Evolutionary conservation across 352 stramenopile genomes (phyloP).

Genomic region (Globisporangium ultimum): DNA sequence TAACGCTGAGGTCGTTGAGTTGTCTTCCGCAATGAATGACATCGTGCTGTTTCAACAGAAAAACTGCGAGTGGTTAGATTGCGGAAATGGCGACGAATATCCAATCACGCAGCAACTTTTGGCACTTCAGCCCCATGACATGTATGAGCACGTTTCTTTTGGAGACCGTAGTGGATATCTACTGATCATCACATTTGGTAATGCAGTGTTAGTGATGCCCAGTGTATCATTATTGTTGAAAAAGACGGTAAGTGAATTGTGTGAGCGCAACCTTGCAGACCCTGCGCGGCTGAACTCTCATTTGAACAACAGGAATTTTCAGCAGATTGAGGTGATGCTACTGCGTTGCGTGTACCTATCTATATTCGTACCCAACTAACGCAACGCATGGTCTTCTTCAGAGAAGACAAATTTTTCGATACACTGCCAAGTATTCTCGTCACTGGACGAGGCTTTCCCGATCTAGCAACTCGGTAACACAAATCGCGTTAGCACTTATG

Average conservation of each 20-base stretch:
- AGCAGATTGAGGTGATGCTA: conserved; percentile 73
- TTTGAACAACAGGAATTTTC: conserved; percentile 86
- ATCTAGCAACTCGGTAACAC: conserved; percentile 86
- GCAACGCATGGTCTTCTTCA: conserved; percentile 14
- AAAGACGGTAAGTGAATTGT: conserved; percentile 85
- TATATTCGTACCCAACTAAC: neutral
- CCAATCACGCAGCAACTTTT: conserved; percentile 79
- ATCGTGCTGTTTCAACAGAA: conserved; percentile 20
- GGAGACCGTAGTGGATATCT: neutral
- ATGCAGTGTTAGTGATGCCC: conserved; percentile 61
- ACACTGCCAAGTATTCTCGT: conserved; percentile 89
- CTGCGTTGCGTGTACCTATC: too few relatives aligned
- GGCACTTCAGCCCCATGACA: conserved; percentile 36
- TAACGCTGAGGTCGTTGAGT: neutral
- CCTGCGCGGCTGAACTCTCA: neutral
- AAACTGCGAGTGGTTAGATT: conserved; percentile 54
- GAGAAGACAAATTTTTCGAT: conserved; percentile 87
- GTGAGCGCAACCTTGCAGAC: too few relatives aligned
- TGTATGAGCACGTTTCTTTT: conserved; percentile 29
- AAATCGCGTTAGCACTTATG: too few relatives aligned
- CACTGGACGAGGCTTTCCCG: conserved; percentile 92
- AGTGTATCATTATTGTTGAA: conserved; percentile 92
- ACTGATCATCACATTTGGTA: neutral
- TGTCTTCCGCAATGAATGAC: too few relatives aligned
- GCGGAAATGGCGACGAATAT: conserved; percentile 51